phyloP scores from a whole-genome alignment of 2,329 filamentous ascomycete species.

The Stachybotrys chlorohalonatus region DNA sequence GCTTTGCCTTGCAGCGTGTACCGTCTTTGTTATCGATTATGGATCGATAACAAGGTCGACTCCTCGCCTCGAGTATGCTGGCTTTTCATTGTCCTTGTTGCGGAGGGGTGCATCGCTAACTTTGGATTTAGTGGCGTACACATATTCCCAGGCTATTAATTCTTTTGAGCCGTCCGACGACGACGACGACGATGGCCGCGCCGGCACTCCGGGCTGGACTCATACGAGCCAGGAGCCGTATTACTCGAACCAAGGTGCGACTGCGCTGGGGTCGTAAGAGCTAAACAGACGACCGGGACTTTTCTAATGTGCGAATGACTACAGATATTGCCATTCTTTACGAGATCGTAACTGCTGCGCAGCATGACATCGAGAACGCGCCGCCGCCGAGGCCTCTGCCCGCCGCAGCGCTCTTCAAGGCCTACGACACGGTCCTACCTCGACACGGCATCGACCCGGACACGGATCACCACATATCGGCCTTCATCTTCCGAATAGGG shows the following conservation, averaged over 20 bases:
- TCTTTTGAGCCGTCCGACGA: constrained; percentile 10
- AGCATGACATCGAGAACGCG: constrained; percentile 49
- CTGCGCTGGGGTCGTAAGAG: constrained; percentile 3
- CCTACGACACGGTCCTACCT: constrained; percentile 70
- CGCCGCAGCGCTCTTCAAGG: constrained; percentile 69
- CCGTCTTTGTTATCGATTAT: constrained; percentile 13
- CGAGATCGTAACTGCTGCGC: constrained; percentile 64
- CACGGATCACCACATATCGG: constrained; percentile 65
- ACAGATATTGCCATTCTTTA: constrained; percentile 72
- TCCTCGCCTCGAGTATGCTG: constrained; percentile 17
- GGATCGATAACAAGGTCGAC: constrained; percentile 22
- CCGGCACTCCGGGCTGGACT: constrained; percentile 16
- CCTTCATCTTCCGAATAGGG: constrained; percentile 72
- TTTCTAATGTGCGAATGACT: constrained; percentile 5
- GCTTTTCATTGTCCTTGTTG: constrained; percentile 2
- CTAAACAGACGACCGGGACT: neutral
- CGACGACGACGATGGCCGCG: constrained; percentile 13
- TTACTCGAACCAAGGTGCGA: constrained; percentile 53
- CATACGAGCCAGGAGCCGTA: constrained; percentile 26
- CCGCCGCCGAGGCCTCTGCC: constrained; percentile 56
- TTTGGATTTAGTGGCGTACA: constrained; percentile 13
- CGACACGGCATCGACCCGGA: constrained; percentile 62
- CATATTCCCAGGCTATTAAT: constrained; percentile 14
- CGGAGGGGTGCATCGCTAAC: neutral
- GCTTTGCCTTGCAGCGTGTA: neutral